A percentile compares a stretch with the other conserved stretches of the same genome.
phyloP scores from a whole-genome alignment of 108 stramenopile species.

The Poteriospumella lacustris region DNA sequence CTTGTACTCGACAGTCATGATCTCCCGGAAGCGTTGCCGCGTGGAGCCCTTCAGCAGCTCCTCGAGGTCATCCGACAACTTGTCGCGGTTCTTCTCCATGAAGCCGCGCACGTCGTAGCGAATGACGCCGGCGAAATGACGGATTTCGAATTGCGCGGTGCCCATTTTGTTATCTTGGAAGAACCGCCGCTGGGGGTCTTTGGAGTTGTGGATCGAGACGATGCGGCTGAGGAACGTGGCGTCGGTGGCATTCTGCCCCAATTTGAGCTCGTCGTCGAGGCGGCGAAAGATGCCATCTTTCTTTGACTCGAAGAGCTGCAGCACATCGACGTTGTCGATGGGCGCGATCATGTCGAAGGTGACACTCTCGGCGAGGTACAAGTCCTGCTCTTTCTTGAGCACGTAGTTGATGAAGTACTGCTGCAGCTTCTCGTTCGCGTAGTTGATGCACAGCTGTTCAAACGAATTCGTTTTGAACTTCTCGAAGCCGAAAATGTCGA shows the following conservation, averaged over 20 bases:
- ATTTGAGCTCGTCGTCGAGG: conserved; percentile 83
- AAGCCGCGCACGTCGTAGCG: conserved; percentile 52
- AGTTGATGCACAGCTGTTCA: conserved; percentile 71
- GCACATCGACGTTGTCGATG: conserved; percentile 43
- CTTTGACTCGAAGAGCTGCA: conserved; percentile 49
- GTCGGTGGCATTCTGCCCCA: conserved; percentile 77
- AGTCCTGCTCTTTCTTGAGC: conserved; percentile 54
- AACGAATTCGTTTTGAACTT: conserved; percentile 66
- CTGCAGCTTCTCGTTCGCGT: conserved; percentile 50
- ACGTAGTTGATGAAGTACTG: conserved; percentile 51
- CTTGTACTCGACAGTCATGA: not conserved
- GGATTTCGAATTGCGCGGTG: conserved; percentile 51
- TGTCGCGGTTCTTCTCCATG: conserved; percentile 61
- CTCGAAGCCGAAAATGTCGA: conserved; percentile 49
- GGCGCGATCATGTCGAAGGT: conserved; percentile 38
- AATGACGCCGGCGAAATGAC: conserved; percentile 61
- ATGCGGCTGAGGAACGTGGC: conserved; percentile 69
- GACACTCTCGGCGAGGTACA: conserved; percentile 43
- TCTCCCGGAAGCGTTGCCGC: not conserved
- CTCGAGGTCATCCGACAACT: conserved; percentile 51
- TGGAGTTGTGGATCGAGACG: conserved; percentile 71
- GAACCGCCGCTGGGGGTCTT: conserved; percentile 43
- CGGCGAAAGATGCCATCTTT: conserved; percentile 78
- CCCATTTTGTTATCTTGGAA: conserved; percentile 26
- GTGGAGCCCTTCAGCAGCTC: conserved; percentile 60